Evolutionary conservation across 108 stramenopile species (phyloP).

Genomic region (Cyclostephanos invisitatus): DNA sequence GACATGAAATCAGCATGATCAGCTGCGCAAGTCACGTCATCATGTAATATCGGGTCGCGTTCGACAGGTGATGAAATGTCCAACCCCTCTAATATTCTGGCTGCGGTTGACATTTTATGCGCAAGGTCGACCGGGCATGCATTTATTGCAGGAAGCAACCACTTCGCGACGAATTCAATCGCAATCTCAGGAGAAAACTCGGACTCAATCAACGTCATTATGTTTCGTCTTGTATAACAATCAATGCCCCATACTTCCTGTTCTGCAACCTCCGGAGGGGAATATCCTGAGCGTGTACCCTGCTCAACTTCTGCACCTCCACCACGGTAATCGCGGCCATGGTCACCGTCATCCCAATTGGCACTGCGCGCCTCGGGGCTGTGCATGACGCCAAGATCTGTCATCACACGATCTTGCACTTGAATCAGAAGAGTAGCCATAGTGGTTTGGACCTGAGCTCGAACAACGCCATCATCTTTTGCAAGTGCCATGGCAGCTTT

Average conservation of each 20-base stretch:
- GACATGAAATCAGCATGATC: background rate
- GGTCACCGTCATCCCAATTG: conserved; percentile 60
- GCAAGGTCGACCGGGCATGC: conserved; percentile 81
- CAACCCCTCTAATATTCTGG: conserved; percentile 67
- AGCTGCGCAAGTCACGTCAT: background rate
- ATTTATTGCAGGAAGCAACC: conserved; percentile 89
- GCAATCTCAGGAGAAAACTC: conserved; percentile 66
- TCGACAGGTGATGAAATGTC: background rate
- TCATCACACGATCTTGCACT: conserved; percentile 86
- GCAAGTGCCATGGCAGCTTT: conserved; percentile 66
- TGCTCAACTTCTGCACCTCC: conserved; percentile 45
- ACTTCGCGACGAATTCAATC: conserved; percentile 74
- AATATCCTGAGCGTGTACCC: conserved; percentile 22
- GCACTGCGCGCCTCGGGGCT: conserved; percentile 76
- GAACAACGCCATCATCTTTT: conserved; percentile 81
- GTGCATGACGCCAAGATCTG: conserved; percentile 72
- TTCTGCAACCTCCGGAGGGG: conserved; percentile 71
- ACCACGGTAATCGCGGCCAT: conserved; percentile 39
- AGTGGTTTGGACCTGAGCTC: conserved; percentile 73
- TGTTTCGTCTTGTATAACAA: conserved; percentile 81
- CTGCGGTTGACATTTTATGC: conserved; percentile 70
- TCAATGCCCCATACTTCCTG: conserved; percentile 92
- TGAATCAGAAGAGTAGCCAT: conserved; percentile 73
- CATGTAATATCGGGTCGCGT: conserved; percentile 3
- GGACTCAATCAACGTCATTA: conserved; percentile 66